A percentile compares a stretch with the other conserved stretches of the same genome.
Conservation (phyloP, 257 asterid species). For the Gentiana macrophylla region DNA sequence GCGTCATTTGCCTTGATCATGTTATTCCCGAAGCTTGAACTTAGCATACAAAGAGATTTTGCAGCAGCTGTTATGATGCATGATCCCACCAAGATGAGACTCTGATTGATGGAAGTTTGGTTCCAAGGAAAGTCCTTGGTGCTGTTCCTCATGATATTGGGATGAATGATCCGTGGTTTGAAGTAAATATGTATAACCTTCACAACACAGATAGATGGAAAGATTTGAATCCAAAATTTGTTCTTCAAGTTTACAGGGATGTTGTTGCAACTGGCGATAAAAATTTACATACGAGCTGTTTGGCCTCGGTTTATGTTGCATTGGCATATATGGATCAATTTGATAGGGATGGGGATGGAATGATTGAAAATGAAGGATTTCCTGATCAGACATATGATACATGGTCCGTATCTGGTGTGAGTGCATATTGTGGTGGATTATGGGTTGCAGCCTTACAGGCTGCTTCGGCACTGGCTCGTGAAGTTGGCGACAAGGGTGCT, state of each 20-base stretch:
- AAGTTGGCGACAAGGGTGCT: slow-evolving; percentile 70
- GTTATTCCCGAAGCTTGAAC: slow-evolving; percentile 86
- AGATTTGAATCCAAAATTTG: slow-evolving; percentile 92
- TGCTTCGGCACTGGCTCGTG: slow-evolving; percentile 74
- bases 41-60: slow-evolving; percentile 86
- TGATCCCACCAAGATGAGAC: slow-evolving; percentile 59
- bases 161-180: slow-evolving; percentile 94
- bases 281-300: slow-evolving; percentile 63
- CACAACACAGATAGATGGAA: slow-evolving; percentile 93
- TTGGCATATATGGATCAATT: slow-evolving; percentile 97
- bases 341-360: slow-evolving; percentile 94
- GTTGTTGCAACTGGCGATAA: slow-evolving; percentile 66
- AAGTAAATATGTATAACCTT: slow-evolving; percentile 65
- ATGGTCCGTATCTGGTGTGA: slow-evolving; percentile 87
- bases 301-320: slow-evolving; percentile 94
- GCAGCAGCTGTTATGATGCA: slow-evolving; percentile 98
- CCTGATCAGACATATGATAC: slow-evolving; percentile 97
- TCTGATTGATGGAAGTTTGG: slow-evolving; percentile 62
- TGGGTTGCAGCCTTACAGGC: slow-evolving; percentile 99
- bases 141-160: slow-evolving; percentile 99
- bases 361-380: slow-evolving; percentile 93
- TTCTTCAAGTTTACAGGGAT: slow-evolving; percentile 87
- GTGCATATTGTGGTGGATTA: slow-evolving; percentile 98
- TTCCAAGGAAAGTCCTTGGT: slow-evolving; percentile 69
- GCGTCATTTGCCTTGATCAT: slow-evolving; percentile 67